Evolutionary conservation across 2,329 filamentous ascomycete genomes (phyloP).

Genomic region (Stachybotrys echinatus): DNA sequence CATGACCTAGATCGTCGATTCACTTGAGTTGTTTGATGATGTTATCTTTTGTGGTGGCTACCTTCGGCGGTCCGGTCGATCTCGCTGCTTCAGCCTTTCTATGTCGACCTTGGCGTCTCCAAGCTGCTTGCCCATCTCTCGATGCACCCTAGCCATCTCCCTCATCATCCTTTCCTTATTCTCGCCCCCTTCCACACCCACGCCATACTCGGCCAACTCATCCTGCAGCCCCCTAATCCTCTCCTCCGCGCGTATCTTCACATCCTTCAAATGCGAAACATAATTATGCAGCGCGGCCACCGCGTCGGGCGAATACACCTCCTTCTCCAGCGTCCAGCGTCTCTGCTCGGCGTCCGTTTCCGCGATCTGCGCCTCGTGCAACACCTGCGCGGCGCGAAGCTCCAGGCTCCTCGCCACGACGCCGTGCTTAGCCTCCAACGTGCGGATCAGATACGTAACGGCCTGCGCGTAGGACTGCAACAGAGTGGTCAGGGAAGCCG

Average conservation of each 20-base stretch:
- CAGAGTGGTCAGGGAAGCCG: constrained; percentile 29
- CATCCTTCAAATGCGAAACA: constrained; percentile 42
- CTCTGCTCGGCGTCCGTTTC: constrained; percentile 30
- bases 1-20: background rate
- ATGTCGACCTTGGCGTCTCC: constrained; percentile 45
- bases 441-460: constrained; percentile 38
- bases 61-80: background rate
- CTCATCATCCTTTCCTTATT: constrained; percentile 44
- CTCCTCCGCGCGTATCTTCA: constrained; percentile 38
- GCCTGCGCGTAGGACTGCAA: constrained; percentile 33
- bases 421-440: constrained; percentile 51
- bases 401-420: constrained; percentile 44
- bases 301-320: constrained; percentile 41
- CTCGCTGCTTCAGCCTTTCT: constrained; percentile 21
- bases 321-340: constrained; percentile 25
- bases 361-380: constrained; percentile 36
- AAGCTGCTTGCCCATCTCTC: constrained; percentile 44
- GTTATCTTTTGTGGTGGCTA: too few relatives aligned
- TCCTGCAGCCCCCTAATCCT: constrained; percentile 31
- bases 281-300: constrained; percentile 40
- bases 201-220: constrained; percentile 46
- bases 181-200: constrained; percentile 27
- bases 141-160: constrained; percentile 47
- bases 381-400: constrained; percentile 41
- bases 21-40: too few relatives aligned